phyloP scores from a whole-genome alignment of 331 rosid genomes.

The Quercus lobata region DNA sequence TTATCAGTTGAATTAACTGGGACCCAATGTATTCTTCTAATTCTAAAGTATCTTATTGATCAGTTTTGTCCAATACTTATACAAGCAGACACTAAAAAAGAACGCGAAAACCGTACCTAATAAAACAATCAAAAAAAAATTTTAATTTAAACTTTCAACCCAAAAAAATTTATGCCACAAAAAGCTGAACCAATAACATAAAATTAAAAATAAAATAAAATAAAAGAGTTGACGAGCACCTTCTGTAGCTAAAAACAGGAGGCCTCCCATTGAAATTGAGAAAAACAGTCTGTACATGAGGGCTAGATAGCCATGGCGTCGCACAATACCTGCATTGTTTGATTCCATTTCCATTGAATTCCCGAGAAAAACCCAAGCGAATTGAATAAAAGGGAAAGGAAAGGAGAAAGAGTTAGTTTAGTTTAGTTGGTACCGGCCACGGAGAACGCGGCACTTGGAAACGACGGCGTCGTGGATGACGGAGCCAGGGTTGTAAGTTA shows the following conservation, averaged over 20 bases:
- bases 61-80: background rate
- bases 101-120: too few species aligned
- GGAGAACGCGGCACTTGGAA: slow-evolving; percentile 72
- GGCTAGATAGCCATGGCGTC: slow-evolving; percentile 87
- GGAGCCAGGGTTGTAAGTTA: slow-evolving; percentile 48
- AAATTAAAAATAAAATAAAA: background rate
- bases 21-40: background rate
- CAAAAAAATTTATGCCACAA: background rate
- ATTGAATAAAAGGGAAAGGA: too few species aligned
- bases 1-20: too few species aligned
- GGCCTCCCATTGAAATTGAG: slow-evolving; percentile 62
- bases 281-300: slow-evolving; percentile 81
- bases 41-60: background rate
- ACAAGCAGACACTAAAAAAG: background rate
- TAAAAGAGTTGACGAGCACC: slow-evolving; percentile 26
- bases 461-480: slow-evolving; percentile 51
- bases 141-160: background rate
- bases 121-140: too few species aligned
- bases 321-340: slow-evolving; percentile 41
- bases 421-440: slow-evolving; percentile 28
- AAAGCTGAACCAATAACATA: background rate
- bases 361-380: background rate
- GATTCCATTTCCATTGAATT: too few species aligned
- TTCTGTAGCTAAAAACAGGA: slow-evolving; percentile 62
- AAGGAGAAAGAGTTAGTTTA: background rate